phyloP scores from a whole-genome alignment of 495 filamentous ascomycete species.

The Penicillium atrosanguineum region DNA sequence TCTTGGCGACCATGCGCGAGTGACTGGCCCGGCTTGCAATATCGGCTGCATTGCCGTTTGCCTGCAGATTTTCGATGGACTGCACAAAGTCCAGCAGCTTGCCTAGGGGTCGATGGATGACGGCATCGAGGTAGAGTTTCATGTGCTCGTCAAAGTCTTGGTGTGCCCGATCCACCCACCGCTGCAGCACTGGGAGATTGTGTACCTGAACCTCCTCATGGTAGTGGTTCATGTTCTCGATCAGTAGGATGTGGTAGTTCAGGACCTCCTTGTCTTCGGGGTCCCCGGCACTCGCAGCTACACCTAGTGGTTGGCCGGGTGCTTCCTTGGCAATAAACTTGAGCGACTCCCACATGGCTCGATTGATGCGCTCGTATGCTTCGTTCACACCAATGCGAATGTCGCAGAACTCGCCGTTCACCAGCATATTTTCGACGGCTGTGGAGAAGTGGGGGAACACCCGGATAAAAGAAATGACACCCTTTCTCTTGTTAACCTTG shows the following conservation, averaged over 20 bases:
- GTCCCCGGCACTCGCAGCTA: conserved; percentile 57
- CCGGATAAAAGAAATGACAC: conserved; percentile 90
- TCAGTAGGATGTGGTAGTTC: conserved; percentile 94
- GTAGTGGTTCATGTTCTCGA: conserved; percentile 99
- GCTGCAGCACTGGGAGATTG: conserved; percentile 68
- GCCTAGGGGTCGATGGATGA: conserved; percentile 84
- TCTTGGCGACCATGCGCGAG: conserved; percentile 77
- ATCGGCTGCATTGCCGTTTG: conserved; percentile 36
- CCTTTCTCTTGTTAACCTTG: conserved; percentile 96
- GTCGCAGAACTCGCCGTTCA: conserved; percentile 55
- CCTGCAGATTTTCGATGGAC: conserved; percentile 70
- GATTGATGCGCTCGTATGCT: conserved; percentile 85
- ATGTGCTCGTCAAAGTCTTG: conserved; percentile 86
- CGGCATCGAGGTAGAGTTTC: conserved; percentile 78
- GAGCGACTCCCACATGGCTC: conserved; percentile 93
- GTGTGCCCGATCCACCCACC: conserved; percentile 74
- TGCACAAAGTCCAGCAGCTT: conserved; percentile 89
- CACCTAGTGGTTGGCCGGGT: conserved; percentile 54
- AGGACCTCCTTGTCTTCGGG: conserved; percentile 92
- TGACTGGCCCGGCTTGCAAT: conserved; percentile 75
- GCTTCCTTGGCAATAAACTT: conserved; percentile 95
- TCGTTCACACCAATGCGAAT: conserved; percentile 77
- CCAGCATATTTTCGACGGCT: conserved; percentile 79
- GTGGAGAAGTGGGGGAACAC: conserved; percentile 83
- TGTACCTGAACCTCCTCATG: conserved; percentile 84